Evolutionary conservation across 1,139 yeast genomes (phyloP).

Genomic region (Torulaspora globosa): DNA sequence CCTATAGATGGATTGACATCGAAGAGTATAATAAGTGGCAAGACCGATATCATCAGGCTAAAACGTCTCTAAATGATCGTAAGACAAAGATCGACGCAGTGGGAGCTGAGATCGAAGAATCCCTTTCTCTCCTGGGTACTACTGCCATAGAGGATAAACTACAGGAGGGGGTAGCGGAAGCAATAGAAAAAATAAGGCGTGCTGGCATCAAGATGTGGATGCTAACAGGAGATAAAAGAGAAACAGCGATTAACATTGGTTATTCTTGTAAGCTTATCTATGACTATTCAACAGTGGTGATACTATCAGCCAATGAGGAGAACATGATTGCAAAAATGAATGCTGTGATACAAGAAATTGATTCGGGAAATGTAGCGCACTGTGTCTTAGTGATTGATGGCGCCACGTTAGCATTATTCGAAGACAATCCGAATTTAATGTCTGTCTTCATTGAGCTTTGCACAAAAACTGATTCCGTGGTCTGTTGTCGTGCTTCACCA

Average conservation of each 20-base stretch:
- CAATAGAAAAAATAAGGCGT: slow-evolving; percentile 84
- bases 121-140: slow-evolving; percentile 74
- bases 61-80: slow-evolving; percentile 68
- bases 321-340: slow-evolving; percentile 44
- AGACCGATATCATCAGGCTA: slow-evolving; percentile 63
- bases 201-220: slow-evolving; percentile 97
- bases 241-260: slow-evolving; percentile 96
- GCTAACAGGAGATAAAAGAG: slow-evolving; percentile 97
- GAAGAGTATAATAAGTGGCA: slow-evolving; percentile 66
- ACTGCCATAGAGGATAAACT: slow-evolving; percentile 97
- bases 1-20: slow-evolving; percentile 65
- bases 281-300: slow-evolving; percentile 86
- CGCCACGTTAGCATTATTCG: slow-evolving; percentile 67
- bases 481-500: slow-evolving; percentile 95
- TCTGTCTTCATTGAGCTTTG: slow-evolving; percentile 79
- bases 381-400: slow-evolving; percentile 95
- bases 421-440: slow-evolving; percentile 65
- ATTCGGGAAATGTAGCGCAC: slow-evolving; percentile 77
- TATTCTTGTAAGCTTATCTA: slow-evolving; percentile 89
- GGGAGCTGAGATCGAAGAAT: slow-evolving; percentile 67
- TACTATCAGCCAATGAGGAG: slow-evolving; percentile 61
- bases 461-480: slow-evolving; percentile 81
- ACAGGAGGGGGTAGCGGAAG: slow-evolving; percentile 92
- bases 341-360: slow-evolving; percentile 42
- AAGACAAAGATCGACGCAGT: slow-evolving; percentile 60